Evolutionary conservation across 495 filamentous ascomycete genomes (phyloP).

Genomic region (Choiromyces venosus): DNA sequence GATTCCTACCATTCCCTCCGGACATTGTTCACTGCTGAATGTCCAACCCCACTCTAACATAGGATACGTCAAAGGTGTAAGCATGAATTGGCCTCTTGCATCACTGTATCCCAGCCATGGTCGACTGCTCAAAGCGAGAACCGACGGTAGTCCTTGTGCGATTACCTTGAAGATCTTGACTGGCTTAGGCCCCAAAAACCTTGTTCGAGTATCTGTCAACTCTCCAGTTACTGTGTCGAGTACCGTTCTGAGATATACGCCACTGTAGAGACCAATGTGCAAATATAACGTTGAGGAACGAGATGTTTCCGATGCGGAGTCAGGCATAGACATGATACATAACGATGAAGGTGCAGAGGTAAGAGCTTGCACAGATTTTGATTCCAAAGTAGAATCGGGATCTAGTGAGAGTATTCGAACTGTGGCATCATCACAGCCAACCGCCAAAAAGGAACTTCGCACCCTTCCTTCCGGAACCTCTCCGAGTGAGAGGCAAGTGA

Average conservation of each 20-base stretch:
- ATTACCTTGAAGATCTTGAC: constrained; percentile 81
- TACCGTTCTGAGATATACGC: constrained; percentile 89
- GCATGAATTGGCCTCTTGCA: constrained; percentile 57
- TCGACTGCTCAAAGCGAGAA: constrained; percentile 81
- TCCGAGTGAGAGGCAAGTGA: constrained; percentile 89
- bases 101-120: constrained; percentile 80
- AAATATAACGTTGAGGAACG: constrained; percentile 77
- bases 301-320: constrained; percentile 58
- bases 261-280: constrained; percentile 91
- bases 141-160: constrained; percentile 76
- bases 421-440: constrained; percentile 93
- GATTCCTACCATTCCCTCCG: constrained; percentile 93
- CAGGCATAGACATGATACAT: constrained; percentile 90
- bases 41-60: constrained; percentile 92
- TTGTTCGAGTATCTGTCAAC: constrained; percentile 84
- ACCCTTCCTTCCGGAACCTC: constrained; percentile 83
- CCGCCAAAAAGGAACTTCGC: constrained; percentile 82
- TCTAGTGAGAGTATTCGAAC: constrained; percentile 87
- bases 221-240: constrained; percentile 93
- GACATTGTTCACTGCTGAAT: constrained; percentile 87
- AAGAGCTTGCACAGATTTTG: constrained; percentile 86
- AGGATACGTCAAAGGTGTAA: constrained; percentile 81
- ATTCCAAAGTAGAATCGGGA: constrained; percentile 81
- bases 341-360: constrained; percentile 83
- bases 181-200: constrained; percentile 84